Conservation (phyloP, 768 basidiomycete genomes). For the Russula virescens region DNA sequence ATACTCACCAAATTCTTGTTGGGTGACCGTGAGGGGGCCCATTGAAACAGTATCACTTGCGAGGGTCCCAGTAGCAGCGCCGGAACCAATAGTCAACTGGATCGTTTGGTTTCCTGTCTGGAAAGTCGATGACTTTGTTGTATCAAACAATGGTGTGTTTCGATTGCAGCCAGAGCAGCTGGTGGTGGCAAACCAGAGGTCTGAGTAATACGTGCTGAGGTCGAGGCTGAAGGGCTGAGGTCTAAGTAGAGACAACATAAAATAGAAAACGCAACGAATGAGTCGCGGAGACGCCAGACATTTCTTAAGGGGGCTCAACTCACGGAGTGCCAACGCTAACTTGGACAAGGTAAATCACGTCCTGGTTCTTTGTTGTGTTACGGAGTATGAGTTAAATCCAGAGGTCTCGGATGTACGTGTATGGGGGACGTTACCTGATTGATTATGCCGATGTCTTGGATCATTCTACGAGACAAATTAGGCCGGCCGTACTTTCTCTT, state of each 20-base stretch:
- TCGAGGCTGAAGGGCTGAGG: constrained; percentile 70
- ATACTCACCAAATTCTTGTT: constrained; percentile 42
- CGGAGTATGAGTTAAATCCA: background rate
- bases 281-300: background rate
- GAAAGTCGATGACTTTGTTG: constrained; percentile 39
- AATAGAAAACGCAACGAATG: background rate
- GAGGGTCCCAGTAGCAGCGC: constrained; percentile 50
- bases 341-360: constrained; percentile 53
- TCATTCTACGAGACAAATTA: constrained; percentile 33
- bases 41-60: constrained; percentile 59
- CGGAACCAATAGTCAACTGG: constrained; percentile 63
- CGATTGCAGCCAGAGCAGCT: constrained; percentile 41
- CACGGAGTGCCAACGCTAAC: constrained; percentile 54
- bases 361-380: constrained; percentile 36
- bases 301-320: background rate
- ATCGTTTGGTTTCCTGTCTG: constrained; percentile 28
- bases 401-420: background rate
- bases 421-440: constrained; percentile 43
- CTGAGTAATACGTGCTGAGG: constrained; percentile 87
- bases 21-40: constrained; percentile 51
- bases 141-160: constrained; percentile 41
- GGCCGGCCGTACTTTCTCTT: constrained; percentile 36
- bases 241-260: constrained; percentile 30
- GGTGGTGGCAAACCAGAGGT: constrained; percentile 76
- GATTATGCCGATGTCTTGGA: no score